Evolutionary conservation across 371 early-diverging fungal species (phyloP), one percentile per base, ranked within the genome.

Genomic region (Mortierella sp.): DNA sequence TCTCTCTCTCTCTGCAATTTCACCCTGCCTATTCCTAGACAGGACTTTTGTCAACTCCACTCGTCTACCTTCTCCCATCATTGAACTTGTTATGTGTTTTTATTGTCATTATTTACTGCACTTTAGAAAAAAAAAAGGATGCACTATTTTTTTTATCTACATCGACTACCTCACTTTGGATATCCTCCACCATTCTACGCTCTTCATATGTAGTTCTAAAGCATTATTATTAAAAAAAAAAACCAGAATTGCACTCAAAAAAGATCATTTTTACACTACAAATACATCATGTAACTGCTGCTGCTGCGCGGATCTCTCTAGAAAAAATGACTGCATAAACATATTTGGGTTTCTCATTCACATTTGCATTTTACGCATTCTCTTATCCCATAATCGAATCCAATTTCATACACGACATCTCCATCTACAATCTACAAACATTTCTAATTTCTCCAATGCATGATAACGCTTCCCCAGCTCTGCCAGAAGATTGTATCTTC

Each of bases 401-500:
- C 51, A 51, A 47, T 10, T n/a, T n/a, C n/a, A n/a, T n/a, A n/a
- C n/a, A n/a, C n/a, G n/a, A n/a, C n/a, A n/a, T 8, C 49, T 22
- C 23, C 23, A 49, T 22, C n/a, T 23, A 17, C 19, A 19, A 53
- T 12, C 29, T 19, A 17, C 53, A 53, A 13, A 9, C 53, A 28
- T 53, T 32, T 37, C 40, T 17, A 10, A 28, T 13, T 55, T 29
- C 51, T 29, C 42, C 37, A 68, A 65, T 54, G 61, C 43, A 37
- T 15, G 12, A 10, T 34, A 40, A 53, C 1, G 32, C 42, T 51
- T 32, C 53, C 7, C 72, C 72, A 1, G 31, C 45, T 42, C 54
- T 80, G 32, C 71, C 81, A 6, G 81, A 80, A 13, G 81, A 80
- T 61, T 74, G 74, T 17, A 61, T 80, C 61, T 74, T 64, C 29